Conservation (phyloP, 176 grass and related monocot genomes). For the Neostapfia colusana region DNA sequence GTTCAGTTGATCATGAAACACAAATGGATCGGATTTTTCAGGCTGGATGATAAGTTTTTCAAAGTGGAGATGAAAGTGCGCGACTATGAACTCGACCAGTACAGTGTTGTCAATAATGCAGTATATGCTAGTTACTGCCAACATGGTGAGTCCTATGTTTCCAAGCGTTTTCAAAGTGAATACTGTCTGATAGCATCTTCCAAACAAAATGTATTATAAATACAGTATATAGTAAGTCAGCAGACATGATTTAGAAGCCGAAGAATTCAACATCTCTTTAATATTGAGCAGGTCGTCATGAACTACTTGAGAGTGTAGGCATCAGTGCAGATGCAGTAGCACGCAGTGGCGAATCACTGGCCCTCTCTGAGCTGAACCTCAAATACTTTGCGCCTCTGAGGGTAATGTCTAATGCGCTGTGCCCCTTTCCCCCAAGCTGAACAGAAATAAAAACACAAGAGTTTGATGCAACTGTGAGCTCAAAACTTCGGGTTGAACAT, state of each 20-base stretch:
- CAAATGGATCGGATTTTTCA: constrained; percentile 32
- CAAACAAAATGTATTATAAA: not conserved
- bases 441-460: not conserved
- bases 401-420: constrained; percentile 47
- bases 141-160: constrained; percentile 59
- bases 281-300: constrained; percentile 67
- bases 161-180: not conserved
- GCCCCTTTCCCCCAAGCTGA: not conserved
- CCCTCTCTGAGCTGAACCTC: constrained; percentile 79
- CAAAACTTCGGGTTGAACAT: constrained; percentile 1
- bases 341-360: constrained; percentile 64
- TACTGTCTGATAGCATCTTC: not conserved
- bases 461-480: not conserved
- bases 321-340: constrained; percentile 78
- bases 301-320: constrained; percentile 65
- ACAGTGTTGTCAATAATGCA: constrained; percentile 91
- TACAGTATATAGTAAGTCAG: not conserved
- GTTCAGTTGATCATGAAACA: not conserved
- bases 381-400: constrained; percentile 82
- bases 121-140: constrained; percentile 90
- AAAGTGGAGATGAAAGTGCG: constrained; percentile 76
- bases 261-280: not conserved
- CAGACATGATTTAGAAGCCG: not conserved
- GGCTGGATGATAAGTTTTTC: constrained; percentile 54
- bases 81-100: constrained; percentile 90